Base-by-base conservation (phyloP, 176 grass and related monocot species). In the Raddia guianensis region DNA sequence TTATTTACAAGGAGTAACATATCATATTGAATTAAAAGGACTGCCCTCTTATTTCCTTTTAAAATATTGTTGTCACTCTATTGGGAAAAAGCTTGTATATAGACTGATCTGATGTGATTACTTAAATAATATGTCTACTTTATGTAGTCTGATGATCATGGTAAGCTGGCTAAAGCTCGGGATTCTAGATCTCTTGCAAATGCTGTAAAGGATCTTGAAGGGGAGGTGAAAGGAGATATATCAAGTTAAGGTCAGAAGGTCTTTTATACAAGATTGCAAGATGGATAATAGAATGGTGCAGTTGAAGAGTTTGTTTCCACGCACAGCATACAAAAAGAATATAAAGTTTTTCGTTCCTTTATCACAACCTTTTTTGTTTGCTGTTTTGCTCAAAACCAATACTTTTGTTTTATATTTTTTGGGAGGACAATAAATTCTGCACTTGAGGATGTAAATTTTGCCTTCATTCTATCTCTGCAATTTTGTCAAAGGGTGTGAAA, bases 151-250 rank as follows among this genome's bases (percentile, higher is more conserved):
- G 91, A 92, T 9, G 60, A 60, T 53, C 73, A 66, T 74, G 83
- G 85, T 16, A 83, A 91, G 20, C 71, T 98, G 49, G 76, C 63
- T 50, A 87, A 87, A 83, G 81, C 83, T 19, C 63, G 21, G 71
- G 90, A 98, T 63, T 74, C 81, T 6, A 92, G 92, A 89, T 87
- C 95, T 91, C 88, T 98, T 34, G 89, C 92, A 47, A 82, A 74
- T 59, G 42, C 87, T 43, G 87, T 98, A 8, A 98, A 94, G 81
- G 80, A 94, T 50, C 77, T 88, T 67, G 92, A 98, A 79, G 77
- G 71, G 9, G 91, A 89, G 82, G 79, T 82, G 55, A 94, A 83
- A 77, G 34, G 7, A 35, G 42, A 42, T 4, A 7, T n/a, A 1
- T 62, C 60, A 0, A 80, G 69, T 82, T 85, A 58, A 58, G 73